A percentile compares a stretch with the other conserved stretches of the same genome.
Conservation (phyloP, 768 basidiomycete species). For the Lactarius sanguifluus region DNA sequence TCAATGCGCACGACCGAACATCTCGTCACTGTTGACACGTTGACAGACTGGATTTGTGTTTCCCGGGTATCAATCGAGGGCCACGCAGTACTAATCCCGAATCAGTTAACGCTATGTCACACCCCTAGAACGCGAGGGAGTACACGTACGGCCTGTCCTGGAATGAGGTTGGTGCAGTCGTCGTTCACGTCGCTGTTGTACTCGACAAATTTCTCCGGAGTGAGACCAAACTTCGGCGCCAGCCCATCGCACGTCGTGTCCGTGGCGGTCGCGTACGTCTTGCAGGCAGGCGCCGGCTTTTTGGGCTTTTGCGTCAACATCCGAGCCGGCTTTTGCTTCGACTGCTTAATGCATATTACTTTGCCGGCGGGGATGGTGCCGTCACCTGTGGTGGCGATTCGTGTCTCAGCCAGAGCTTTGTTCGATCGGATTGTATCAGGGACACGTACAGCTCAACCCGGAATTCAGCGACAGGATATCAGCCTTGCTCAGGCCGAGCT, state of each 20-base stretch:
- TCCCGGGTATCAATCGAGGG: conserved; percentile 5
- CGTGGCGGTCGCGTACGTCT: conserved; percentile 16
- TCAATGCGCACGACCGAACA: background rate
- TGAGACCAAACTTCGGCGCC: background rate
- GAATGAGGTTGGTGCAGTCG: conserved; percentile 11
- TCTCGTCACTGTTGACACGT: conserved; percentile 6
- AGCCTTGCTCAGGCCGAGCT: background rate
- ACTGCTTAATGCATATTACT: background rate
- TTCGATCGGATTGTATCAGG: background rate
- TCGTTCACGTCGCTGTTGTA: conserved; percentile 19
- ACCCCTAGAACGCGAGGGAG: too few relatives aligned
- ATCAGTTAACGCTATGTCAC: background rate
- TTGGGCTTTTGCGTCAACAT: too few relatives aligned
- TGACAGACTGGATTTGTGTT: background rate
- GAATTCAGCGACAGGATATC: conserved; percentile 13
- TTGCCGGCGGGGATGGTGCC: background rate
- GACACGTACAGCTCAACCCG: background rate
- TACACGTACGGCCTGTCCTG: conserved; percentile 13
- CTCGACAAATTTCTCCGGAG: background rate
- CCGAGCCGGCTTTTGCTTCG: background rate
- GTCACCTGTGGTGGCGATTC: background rate
- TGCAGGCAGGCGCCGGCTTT: conserved; percentile 8
- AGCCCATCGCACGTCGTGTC: conserved; percentile 3
- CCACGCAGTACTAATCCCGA: conserved; percentile 19
- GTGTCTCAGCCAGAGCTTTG: too few relatives aligned